A percentile compares a stretch with the other conserved stretches of the same genome.
Evolutionary conservation across 139 green algal genomes (phyloP).

Genomic region (Zygnema cylindricum): DNA sequence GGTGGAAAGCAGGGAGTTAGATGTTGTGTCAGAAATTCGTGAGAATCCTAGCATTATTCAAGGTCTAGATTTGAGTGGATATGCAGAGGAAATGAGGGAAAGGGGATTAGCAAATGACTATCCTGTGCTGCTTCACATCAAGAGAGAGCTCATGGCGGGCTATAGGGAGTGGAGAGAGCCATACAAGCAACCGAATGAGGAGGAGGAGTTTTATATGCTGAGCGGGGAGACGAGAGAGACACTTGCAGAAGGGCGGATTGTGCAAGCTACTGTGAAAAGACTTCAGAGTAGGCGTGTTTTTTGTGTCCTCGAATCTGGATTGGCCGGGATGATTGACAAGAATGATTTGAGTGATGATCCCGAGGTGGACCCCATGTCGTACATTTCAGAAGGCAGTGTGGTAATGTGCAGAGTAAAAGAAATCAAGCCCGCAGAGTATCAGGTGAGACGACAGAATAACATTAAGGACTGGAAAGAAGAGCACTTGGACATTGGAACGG

Average conservation of each 20-base stretch:
- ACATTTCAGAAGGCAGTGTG: conserved; percentile 16
- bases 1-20: conserved; percentile 31
- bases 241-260: conserved; percentile 30
- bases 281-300: conserved; percentile 25
- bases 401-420: conserved; percentile 51
- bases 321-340: conserved; percentile 38
- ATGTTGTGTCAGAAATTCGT: conserved; percentile 42
- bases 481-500: too few relatives aligned
- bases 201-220: conserved; percentile 57
- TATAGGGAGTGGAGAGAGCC: conserved; percentile 43
- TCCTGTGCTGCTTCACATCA: conserved; percentile 38
- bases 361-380: conserved; percentile 23
- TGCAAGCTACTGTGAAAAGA: conserved; percentile 43
- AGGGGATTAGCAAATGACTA: conserved; percentile 12
- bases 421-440: conserved; percentile 26
- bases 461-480: too few relatives aligned
- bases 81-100: neutral
- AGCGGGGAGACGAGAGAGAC: conserved; percentile 47
- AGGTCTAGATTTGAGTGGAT: conserved; percentile 40
- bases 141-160: conserved; percentile 45
- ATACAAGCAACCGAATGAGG: conserved; percentile 27
- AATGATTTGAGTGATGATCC: conserved; percentile 40
- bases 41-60: conserved; percentile 44
- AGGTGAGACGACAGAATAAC: neutral
- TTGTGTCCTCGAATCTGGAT: conserved; percentile 50